These are phyloP conservation scores for Suhomyces vadensis DNA, from an alignment of 805 yeast species.

Conservation along the genomic window DNA sequence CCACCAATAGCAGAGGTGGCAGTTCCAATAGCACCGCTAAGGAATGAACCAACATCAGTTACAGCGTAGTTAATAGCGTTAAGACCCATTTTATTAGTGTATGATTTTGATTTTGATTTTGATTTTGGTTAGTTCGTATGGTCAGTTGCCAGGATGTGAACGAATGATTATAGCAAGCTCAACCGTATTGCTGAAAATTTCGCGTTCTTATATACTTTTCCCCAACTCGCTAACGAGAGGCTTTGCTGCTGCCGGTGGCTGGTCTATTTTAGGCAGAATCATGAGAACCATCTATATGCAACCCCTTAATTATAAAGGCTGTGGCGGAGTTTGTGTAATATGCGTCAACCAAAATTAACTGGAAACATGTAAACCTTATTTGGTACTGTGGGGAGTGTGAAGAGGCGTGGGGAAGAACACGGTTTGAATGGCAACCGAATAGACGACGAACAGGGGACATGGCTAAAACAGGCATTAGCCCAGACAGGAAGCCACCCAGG, in stretches of 20 bases:
- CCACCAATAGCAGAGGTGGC: constrained; percentile 15
- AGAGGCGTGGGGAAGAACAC: too few relatives aligned
- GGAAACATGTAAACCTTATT: neutral
- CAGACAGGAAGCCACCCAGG: too few relatives aligned
- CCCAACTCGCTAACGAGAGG: too few relatives aligned
- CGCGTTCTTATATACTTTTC: neutral
- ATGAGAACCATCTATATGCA: too few relatives aligned
- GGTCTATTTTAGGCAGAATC: constrained; percentile 3
- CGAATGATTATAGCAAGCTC: neutral
- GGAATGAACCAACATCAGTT: constrained; percentile 7
- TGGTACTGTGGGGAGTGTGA: neutral
- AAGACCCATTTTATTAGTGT: constrained; percentile 18
- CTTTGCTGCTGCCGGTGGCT: neutral
- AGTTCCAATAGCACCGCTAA: constrained; percentile 12
- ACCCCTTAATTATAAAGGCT: neutral
- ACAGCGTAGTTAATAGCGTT: constrained; percentile 36
- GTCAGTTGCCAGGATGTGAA: neutral
- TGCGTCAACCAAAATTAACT: neutral
- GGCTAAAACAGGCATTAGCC: too few relatives aligned
- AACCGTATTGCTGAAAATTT: neutral
- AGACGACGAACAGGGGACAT: too few relatives aligned
- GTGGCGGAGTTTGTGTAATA: constrained; percentile 1
- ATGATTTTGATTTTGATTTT: neutral
- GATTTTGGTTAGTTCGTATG: too few relatives aligned
- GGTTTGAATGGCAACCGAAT: too few relatives aligned